Evolutionary conservation across 2,329 filamentous ascomycete species (phyloP).

Genomic region (Penicillium hordei): DNA sequence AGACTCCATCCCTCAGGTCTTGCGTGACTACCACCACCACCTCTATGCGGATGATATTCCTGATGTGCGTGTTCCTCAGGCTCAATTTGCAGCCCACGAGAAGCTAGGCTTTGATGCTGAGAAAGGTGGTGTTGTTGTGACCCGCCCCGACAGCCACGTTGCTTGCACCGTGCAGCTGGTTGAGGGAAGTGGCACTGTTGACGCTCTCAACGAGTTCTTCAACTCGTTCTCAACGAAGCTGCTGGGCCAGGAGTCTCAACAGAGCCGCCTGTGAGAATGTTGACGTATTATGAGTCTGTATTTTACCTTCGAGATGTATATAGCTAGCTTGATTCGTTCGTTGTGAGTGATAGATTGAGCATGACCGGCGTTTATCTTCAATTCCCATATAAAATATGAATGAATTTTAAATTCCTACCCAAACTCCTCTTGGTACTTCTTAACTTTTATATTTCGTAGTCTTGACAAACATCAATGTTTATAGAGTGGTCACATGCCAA

Average conservation of each 20-base stretch:
- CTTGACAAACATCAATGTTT: not conserved
- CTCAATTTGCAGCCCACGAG: constrained; percentile 73
- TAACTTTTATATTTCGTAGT: not conserved
- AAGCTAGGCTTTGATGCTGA: constrained; percentile 80
- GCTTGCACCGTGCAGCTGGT: constrained; percentile 71
- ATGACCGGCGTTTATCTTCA: constrained; percentile 30
- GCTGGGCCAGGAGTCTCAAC: constrained; percentile 35
- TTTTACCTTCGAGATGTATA: constrained; percentile 21
- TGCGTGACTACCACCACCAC: constrained; percentile 76
- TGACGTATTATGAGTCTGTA: constrained; percentile 15
- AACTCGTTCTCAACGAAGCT: constrained; percentile 65
- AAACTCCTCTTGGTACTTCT: not conserved
- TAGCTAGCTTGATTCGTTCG: constrained; percentile 20
- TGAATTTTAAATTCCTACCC: constrained; percentile 10
- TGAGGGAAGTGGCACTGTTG: constrained; percentile 74
- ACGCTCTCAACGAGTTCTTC: constrained; percentile 83
- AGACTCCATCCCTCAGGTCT: constrained; percentile 65
- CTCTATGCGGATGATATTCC: constrained; percentile 83
- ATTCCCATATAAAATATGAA: constrained; percentile 18
- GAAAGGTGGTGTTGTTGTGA: constrained; percentile 75
- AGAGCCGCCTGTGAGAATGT: constrained; percentile 34
- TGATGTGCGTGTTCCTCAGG: constrained; percentile 68
- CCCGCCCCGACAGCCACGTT: constrained; percentile 84
- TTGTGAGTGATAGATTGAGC: constrained; percentile 24
- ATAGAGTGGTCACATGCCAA: constrained; percentile 24